Evolutionary conservation across 2,329 filamentous ascomycete species (phyloP), one percentile per base, ranked within the genome.

Genomic region (Neonectria ditissima): DNA sequence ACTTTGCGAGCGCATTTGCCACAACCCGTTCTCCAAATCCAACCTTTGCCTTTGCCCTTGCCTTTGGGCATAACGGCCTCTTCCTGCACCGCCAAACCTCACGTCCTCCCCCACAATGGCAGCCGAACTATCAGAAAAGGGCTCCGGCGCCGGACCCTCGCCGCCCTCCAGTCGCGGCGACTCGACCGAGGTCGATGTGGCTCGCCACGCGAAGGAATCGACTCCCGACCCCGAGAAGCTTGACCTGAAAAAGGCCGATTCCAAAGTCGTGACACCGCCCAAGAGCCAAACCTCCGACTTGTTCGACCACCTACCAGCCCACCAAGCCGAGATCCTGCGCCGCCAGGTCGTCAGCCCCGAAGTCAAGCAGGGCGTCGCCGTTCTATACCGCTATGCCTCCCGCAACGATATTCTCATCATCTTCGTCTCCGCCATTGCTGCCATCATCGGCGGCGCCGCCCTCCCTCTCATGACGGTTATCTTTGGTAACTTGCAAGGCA

Each of bases 401-500:
- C 83, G 79, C 52, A 85, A 83, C 67, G 92, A 94, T 73, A 73
- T 90, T 16, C 67, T 89, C 65, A 88, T 94, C 73, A 84, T 93
- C 43, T 71, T 78, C 41, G 77, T 92, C 58, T 87, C 89, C 54
- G 75, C 82, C 28, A 71, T 95, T 57, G 87, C 87, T 61, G 86
- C 91, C 67, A 91, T 94, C 68, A 88, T 84, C 34, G 90, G 88
- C 18, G 92, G 93, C 64, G 92, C 92, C 59, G 90, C 91, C 8
- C 78, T 95, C 65, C 93, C 93, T 6, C 80, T 94, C 24, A 95
- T 96, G 88, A 95, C 92, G 0, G 85, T 93, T 62, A 81, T 97
- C 34, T 97, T 97, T 72, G 93, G 93, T 65, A 87, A 89, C 55
- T 83, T 97, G 41, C 88, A 93, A 62, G 87, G 87, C 4, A 86